A percentile compares a stretch with the other conserved stretches of the same genome.
Conservation (phyloP, 2,329 filamentous ascomycete species). For the Xylaria sp. region DNA sequence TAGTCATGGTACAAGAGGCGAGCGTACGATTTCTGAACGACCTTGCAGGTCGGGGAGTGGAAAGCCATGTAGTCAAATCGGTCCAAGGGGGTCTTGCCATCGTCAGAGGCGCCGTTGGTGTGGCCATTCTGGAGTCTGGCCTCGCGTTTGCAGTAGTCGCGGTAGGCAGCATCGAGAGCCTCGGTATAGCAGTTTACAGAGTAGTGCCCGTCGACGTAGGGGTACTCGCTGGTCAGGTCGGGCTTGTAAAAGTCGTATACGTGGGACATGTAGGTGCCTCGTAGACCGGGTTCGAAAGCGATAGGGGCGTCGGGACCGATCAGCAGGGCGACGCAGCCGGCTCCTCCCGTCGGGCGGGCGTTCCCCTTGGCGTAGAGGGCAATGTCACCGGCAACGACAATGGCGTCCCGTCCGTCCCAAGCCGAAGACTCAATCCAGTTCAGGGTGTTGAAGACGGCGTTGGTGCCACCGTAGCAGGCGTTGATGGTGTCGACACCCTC, state of each 20-base stretch:
- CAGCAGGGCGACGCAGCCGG: conserved; percentile 80
- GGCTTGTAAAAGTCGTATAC: conserved; percentile 93
- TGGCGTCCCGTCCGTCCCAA: conserved; percentile 85
- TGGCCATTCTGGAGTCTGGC: conserved; percentile 65
- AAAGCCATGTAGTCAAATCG: conserved; percentile 86
- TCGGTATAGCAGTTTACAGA: conserved; percentile 84
- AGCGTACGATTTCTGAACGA: conserved; percentile 85
- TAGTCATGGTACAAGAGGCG: conserved; percentile 89
- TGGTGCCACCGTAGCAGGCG: conserved; percentile 88
- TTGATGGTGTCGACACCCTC: conserved; percentile 87
- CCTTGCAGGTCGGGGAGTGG: conserved; percentile 88
- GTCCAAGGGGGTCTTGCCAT: conserved; percentile 72
- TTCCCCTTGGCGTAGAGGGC: conserved; percentile 86
- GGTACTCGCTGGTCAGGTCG: conserved; percentile 87
- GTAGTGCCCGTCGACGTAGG: conserved; percentile 85
- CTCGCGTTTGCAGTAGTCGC: conserved; percentile 81
- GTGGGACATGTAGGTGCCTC: conserved; percentile 83
- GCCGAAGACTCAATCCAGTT: conserved; percentile 89
- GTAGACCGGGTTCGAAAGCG: conserved; percentile 80
- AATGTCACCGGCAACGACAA: conserved; percentile 84
- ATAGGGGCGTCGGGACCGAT: conserved; percentile 82
- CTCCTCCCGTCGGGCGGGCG: conserved; percentile 83
- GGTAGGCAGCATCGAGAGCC: conserved; percentile 83
- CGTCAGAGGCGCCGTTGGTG: conserved; percentile 56
- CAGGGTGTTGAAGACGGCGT: conserved; percentile 82